phyloP scores from a whole-genome alignment of 1,284 basidiomycete genomes.

The Trichosporon sp. region DNA sequence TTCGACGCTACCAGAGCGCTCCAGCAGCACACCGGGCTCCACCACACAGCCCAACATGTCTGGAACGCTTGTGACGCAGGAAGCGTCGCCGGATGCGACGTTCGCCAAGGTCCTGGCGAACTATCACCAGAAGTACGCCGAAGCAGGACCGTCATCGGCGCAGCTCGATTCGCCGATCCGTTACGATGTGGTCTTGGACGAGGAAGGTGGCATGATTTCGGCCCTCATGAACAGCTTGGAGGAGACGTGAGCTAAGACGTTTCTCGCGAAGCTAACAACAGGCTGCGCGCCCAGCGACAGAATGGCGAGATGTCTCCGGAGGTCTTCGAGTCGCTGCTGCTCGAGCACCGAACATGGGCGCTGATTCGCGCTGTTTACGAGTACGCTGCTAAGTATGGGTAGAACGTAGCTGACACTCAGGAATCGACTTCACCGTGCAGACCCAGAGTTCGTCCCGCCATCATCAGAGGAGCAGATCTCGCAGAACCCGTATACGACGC shows the following conservation, averaged over 20 bases:
- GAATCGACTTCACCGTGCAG: slow-evolving; percentile 30
- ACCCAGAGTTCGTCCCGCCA: slow-evolving; percentile 26
- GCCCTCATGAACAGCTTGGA: slow-evolving; percentile 33
- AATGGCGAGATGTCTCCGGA: slow-evolving; percentile 15
- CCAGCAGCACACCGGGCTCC: neutral
- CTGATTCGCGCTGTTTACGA: slow-evolving; percentile 38
- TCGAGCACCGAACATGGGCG: slow-evolving; percentile 46
- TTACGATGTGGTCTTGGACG: slow-evolving; percentile 37
- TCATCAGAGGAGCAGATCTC: slow-evolving; percentile 27
- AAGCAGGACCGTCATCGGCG: slow-evolving; percentile 35
- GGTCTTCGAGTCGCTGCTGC: slow-evolving; percentile 31
- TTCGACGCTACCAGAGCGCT: neutral
- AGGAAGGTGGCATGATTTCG: slow-evolving; percentile 33
- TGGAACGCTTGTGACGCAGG: neutral
- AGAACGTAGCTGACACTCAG: slow-evolving; percentile 13
- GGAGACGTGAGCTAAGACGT: slow-evolving; percentile 20
- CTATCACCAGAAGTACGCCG: slow-evolving; percentile 38
- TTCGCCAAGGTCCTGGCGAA: slow-evolving; percentile 37
- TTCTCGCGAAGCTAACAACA: neutral
- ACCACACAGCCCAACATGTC: neutral
- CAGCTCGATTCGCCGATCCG: slow-evolving; percentile 38
- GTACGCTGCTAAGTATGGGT: slow-evolving; percentile 21
- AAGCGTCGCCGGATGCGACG: slow-evolving; percentile 25
- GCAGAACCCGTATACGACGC: slow-evolving; percentile 38
- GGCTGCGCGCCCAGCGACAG: slow-evolving; percentile 7